Percentiles rank a stretch among this genome's conserved stretches.
Evolutionary conservation across 805 yeast genomes (phyloP).

Genomic region (Saccharomyces jurei): DNA sequence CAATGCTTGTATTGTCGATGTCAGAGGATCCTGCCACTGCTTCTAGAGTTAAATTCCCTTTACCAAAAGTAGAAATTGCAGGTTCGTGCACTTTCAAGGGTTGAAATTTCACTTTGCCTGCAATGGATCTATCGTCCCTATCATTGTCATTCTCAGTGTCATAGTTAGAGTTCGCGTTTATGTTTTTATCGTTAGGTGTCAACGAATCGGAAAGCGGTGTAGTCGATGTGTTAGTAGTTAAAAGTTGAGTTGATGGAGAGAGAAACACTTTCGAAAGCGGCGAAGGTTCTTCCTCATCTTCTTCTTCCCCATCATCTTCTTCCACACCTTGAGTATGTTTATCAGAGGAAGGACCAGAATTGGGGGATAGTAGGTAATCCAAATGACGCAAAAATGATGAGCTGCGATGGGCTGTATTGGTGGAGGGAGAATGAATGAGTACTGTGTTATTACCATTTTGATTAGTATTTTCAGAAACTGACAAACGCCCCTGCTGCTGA

Average conservation of each 20-base stretch:
- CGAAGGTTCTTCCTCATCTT: background rate
- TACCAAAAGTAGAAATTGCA: constrained; percentile 46
- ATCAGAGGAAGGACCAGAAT: background rate
- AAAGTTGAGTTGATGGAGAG: background rate
- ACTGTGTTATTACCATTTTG: constrained; percentile 10
- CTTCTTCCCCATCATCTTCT: constrained; percentile 1
- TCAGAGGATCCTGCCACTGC: constrained; percentile 16
- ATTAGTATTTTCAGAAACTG: background rate
- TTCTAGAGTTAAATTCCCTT: constrained; percentile 42
- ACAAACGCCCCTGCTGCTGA: background rate
- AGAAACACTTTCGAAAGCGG: background rate
- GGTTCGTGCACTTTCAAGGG: constrained; percentile 32
- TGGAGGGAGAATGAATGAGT: constrained; percentile 7
- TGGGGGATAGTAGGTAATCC: constrained; percentile 28
- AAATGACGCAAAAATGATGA: constrained; percentile 32
- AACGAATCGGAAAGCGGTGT: background rate
- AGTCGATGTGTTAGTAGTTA: background rate
- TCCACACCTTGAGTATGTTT: background rate
- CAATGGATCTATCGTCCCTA: background rate
- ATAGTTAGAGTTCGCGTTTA: background rate
- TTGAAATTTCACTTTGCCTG: constrained; percentile 24
- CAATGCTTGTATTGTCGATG: constrained; percentile 1
- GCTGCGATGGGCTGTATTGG: constrained; percentile 12
- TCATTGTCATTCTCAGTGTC: background rate
- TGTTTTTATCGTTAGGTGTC: background rate